These are phyloP conservation scores for Ceratobasidium sp. DNA, from an alignment of 1,284 basidiomycete genomes.

Conservation along the genomic window DNA sequence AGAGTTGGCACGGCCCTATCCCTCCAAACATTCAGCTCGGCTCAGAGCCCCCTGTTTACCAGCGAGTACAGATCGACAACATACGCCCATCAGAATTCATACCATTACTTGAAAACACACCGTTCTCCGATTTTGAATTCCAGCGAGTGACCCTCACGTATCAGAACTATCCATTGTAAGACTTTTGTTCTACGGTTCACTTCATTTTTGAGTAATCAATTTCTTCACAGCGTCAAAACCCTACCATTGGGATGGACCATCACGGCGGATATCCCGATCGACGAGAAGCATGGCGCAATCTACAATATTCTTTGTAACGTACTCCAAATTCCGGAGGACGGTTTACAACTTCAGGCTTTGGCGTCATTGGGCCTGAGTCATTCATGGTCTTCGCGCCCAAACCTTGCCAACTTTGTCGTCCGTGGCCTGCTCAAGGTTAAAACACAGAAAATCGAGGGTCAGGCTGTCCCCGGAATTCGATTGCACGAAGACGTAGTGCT, in stretches of 20 bases:
- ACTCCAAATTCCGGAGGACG: background rate
- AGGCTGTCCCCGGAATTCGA: background rate
- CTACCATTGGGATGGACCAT: background rate
- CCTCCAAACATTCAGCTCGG: background rate
- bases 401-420: background rate
- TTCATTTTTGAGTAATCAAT: background rate
- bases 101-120: background rate
- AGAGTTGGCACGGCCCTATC: background rate
- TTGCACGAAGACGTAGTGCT: background rate
- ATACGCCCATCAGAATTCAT: background rate
- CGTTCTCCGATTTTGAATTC: background rate
- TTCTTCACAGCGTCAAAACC: background rate
- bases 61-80: background rate
- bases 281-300: background rate
- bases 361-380: background rate
- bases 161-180: background rate
- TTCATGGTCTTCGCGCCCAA: background rate
- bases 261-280: background rate
- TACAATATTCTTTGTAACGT: background rate
- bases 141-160: background rate
- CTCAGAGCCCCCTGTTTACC: background rate
- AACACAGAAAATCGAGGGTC: background rate
- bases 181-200: background rate
- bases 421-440: background rate
- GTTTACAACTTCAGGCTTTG: background rate